Evolutionary conservation across 2,329 filamentous ascomycete species (phyloP), one percentile per base, ranked within the genome.

Genomic region (Colletotrichum lini): DNA sequence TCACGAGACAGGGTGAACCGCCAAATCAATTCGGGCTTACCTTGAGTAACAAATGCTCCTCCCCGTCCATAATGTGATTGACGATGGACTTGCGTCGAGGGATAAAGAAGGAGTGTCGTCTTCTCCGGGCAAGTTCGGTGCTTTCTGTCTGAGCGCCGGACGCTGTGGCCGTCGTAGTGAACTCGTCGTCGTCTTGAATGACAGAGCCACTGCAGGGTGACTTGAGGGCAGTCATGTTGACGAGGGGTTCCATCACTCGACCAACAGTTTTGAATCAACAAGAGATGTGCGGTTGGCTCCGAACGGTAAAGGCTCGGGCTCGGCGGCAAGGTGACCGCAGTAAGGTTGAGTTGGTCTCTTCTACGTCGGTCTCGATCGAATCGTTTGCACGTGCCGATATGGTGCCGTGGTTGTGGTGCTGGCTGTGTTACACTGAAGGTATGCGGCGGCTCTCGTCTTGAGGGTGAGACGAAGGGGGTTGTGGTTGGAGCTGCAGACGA

Each of bases 21-120:
- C 21, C 8, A 21, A 42, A 1, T 42, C 44, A 15, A 49, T n/a
- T 50, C 35, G 30, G 49, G 72, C 75, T 38, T 75, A 88, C 85
- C 84, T 88, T 91, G 64, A 92, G 83, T 65, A 92, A 77, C 42
- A 92, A 79, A 26, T 86, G 84, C 75, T 92, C 90, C 74, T 92
- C 90, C 47, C 87, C 86, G 52, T 92, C 90, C 83, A 91, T 88
- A 73, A 89, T 86, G 65, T 87, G 85, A 75, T 87, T 85, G 47
- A 90, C 86, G n/a, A 90, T 82, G 13, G 89, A 91, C 74, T 87
- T 89, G 74, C 89, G 83, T 75, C 89, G 82, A 2, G 87, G 88
- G 65, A 87, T 81, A 70, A 89, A 89, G 66, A 87, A 88, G 3
- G 90, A 91, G 75, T 88, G 89, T 8, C 88, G 84, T 49, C 89